Conservation (phyloP, 2,329 filamentous ascomycete species). For the Phoma sp. region DNA sequence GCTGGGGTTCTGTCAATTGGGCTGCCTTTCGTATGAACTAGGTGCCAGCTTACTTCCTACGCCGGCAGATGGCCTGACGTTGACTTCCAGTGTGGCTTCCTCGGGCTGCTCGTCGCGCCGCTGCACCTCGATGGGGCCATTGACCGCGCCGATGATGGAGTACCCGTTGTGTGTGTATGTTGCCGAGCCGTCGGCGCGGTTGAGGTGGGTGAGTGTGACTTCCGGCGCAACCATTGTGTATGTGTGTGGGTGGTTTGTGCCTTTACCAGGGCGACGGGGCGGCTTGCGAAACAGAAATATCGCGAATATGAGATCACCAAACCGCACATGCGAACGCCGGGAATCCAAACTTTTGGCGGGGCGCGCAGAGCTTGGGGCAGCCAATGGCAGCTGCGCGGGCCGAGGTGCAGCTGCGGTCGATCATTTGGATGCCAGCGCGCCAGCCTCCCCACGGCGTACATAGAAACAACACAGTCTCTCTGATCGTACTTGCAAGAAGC, state of each 20-base stretch:
- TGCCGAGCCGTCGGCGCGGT: constrained; percentile 79
- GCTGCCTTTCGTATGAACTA: no score
- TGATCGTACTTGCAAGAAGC: not conserved
- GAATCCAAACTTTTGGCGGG: constrained; percentile 35
- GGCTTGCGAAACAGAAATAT: not conserved
- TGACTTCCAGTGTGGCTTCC: constrained; percentile 87
- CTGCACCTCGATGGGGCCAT: constrained; percentile 89
- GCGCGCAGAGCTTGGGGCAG: constrained; percentile 24
- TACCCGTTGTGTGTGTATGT: constrained; percentile 78
- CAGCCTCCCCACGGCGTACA: constrained; percentile 4
- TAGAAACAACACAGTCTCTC: not conserved
- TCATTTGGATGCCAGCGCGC: constrained; percentile 3
- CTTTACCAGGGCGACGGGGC: no score
- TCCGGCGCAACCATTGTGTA: constrained; percentile 36
- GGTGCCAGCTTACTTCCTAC: constrained; percentile 68
- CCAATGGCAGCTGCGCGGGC: constrained; percentile 25
- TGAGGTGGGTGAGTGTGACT: constrained; percentile 55
- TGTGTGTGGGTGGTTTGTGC: not conserved
- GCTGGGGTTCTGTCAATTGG: constrained; percentile 23
- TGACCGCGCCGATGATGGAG: constrained; percentile 82
- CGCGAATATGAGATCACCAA: constrained; percentile 19
- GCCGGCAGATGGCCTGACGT: constrained; percentile 83
- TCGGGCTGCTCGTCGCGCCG: constrained; percentile 90
- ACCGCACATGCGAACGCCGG: constrained; percentile 1
- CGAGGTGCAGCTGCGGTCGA: constrained; percentile 25